Evolutionary conservation across 2,329 filamentous ascomycete species (phyloP).

Genomic region (Immersiporthe knoxdaviesiana): DNA sequence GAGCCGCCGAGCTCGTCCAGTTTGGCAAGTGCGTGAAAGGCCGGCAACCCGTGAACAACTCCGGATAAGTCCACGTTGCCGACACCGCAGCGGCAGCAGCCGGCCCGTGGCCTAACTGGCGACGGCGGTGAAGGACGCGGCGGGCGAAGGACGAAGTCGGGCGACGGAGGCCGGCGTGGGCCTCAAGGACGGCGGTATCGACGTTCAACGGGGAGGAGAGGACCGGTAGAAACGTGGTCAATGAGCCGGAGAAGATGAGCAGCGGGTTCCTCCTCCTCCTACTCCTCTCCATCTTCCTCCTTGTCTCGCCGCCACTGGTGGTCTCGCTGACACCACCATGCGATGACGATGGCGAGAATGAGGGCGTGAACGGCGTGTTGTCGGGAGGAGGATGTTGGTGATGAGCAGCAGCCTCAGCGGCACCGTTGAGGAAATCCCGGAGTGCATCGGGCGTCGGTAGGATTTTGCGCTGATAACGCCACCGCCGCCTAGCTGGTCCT

Average conservation of each 20-base stretch:
- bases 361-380: neutral
- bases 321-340: neutral
- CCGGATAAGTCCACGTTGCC: constrained; percentile 38
- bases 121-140: too few relatives aligned
- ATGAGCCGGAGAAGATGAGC: constrained; percentile 36
- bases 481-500: neutral
- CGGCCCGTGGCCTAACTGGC: constrained; percentile 12
- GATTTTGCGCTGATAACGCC: constrained; percentile 19
- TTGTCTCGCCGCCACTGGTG: neutral
- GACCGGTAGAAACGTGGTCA: constrained; percentile 31
- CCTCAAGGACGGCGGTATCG: constrained; percentile 39
- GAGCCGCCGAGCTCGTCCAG: constrained; percentile 9
- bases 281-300: neutral
- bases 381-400: neutral
- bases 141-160: too few relatives aligned
- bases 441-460: constrained; percentile 30
- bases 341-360: neutral
- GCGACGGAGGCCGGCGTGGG: constrained; percentile 32
- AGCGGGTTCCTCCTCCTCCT: constrained; percentile 21
- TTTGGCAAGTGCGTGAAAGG: too few relatives aligned
- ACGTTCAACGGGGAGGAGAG: constrained; percentile 34
- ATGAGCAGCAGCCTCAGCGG: too few relatives aligned
- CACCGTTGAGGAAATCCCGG: constrained; percentile 7
- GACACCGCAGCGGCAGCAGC: neutral
- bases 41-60: constrained; percentile 34